Evolutionary conservation across 495 filamentous ascomycete species (phyloP), one percentile per base, ranked within the genome.

Genomic region (Neurospora sp.): DNA sequence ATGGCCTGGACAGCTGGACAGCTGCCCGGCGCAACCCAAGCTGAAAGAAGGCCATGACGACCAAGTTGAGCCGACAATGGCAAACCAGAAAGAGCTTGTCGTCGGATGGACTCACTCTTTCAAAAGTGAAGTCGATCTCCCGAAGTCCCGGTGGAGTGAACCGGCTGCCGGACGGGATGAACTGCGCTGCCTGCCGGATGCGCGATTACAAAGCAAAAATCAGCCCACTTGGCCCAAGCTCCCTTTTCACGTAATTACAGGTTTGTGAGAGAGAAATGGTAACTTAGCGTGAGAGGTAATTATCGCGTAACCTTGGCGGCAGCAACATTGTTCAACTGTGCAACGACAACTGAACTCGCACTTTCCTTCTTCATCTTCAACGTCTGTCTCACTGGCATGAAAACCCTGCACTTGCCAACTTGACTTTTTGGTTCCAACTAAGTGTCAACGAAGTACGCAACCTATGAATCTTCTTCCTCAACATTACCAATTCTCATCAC

Each of bases 11-110:
- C 16, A 92, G 77, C 71, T 85, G 85, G 11, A 87, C 83, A 69
- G 85, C 85, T 44, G 83, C 85, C 73, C 83, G 81, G 59, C 87
- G 84, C 69, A 90, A 77, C 40, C 84, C 83, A 38, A 86, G 85
- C 53, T 87, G 81, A 11, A 87, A 72, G 71, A 83, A 80, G 48
- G 80, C 81, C 87, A 88, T 88, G 74, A 68, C 73, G 71, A 31
- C 69, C 61, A 59, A 20, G 53, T 35, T 44, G 61, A 70, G 59
- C 71, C 71, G 69, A 42, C 59, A 70, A 73, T 76, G 77, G 74
- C 74, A 46, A 46, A 69, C n/a, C 40, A 14, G 7, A 61, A 69
- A 42, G 68, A 69, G 73, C 72, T 70, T 35, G 68, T 6, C 12
- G 42, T 44, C 16, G 40, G n/a, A n/a, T n/a, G n/a, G n/a, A n/a